Conservation (phyloP, 345 rosid genomes). For the Combretum micranthum region DNA sequence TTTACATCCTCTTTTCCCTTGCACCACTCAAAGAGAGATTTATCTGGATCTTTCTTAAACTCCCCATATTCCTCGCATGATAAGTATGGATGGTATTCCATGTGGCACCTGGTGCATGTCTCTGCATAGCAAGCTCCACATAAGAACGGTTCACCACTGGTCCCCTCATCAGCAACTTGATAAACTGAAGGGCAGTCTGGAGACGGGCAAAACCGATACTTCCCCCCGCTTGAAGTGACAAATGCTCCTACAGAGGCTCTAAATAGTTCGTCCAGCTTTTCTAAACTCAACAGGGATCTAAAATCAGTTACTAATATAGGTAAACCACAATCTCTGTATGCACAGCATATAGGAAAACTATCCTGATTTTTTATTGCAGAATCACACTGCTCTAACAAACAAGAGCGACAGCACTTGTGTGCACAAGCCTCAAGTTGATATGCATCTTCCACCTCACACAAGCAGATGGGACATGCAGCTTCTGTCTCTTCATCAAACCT, state of each 20-base stretch:
- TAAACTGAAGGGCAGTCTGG: constrained; percentile 86
- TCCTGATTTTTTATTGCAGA: constrained; percentile 61
- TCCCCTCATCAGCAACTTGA: constrained; percentile 34
- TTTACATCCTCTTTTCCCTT: constrained; percentile 62
- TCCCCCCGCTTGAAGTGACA: constrained; percentile 55
- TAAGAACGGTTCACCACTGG: constrained; percentile 37
- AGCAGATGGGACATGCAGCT: constrained; percentile 66
- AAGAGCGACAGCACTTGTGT: constrained; percentile 60
- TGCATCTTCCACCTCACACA: constrained; percentile 73
- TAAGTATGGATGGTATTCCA: constrained; percentile 62
- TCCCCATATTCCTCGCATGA: constrained; percentile 64
- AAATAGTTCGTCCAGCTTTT: constrained; percentile 75
- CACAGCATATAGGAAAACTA: constrained; percentile 59
- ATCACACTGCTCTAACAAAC: constrained; percentile 76
- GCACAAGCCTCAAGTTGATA: constrained; percentile 69
- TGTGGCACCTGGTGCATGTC: constrained; percentile 69
- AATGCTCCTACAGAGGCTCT: constrained; percentile 61
- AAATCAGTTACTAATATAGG: constrained; percentile 53
- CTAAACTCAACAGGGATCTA: constrained; percentile 46
- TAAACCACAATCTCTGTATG: constrained; percentile 37
- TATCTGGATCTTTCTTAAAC: constrained; percentile 78
- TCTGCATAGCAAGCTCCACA: constrained; percentile 73
- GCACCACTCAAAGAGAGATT: constrained; percentile 73
- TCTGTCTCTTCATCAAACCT: constrained; percentile 19
- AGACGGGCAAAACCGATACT: constrained; percentile 72